Base-by-base conservation (phyloP, 2,329 filamentous ascomycete genomes). In the Talaromyces sp. region DNA sequence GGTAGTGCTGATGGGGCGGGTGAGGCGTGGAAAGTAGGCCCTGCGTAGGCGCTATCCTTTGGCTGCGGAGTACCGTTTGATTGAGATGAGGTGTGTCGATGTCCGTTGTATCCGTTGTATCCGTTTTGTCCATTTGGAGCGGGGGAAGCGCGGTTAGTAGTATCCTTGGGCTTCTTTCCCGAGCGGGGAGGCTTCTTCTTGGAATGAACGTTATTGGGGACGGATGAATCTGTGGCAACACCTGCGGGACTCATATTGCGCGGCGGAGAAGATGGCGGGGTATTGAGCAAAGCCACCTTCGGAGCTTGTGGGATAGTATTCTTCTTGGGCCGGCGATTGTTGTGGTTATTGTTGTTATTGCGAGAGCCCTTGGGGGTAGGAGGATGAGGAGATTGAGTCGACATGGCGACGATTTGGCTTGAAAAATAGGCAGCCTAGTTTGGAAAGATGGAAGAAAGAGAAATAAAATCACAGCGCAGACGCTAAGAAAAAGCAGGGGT, bases 1-100 rank as follows among this genome's bases (percentile, higher is more conserved):
- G 94, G 94, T 29, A 99, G 80, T 20, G 91, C 86, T 8, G 91
- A 95, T 0, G 94, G 89, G 1, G 92, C 93, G 17, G 94, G 94
- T 8, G 94, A 97, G 36, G 91, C 90, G 72, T 97, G 92, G 71
- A 97, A 99, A 4, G 91, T 95, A 30, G 93, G 89, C 13, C 93
- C 94, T 35, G 94, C 94, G 74, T 96, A 99, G 41, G 72, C 71
- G 44, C 67, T 71, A 45, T 74, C 69, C 45, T 71, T 73, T 37
- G 64, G 32, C 11, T 74, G 74, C 44, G 73, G 71, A 41, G 80
- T 73, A 66, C 73, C 42, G 63, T 67, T 62, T 55, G 72, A 61
- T 59, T 70, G 66, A 20, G 67, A 72, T 50, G 66, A 65, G 9
- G 68, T 69, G 53, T 70, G 66, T 20, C 66, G 58, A 30, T 62